Evolutionary conservation across 2,329 filamentous ascomycete species (phyloP).

Genomic region (Trichoderma sp.): DNA sequence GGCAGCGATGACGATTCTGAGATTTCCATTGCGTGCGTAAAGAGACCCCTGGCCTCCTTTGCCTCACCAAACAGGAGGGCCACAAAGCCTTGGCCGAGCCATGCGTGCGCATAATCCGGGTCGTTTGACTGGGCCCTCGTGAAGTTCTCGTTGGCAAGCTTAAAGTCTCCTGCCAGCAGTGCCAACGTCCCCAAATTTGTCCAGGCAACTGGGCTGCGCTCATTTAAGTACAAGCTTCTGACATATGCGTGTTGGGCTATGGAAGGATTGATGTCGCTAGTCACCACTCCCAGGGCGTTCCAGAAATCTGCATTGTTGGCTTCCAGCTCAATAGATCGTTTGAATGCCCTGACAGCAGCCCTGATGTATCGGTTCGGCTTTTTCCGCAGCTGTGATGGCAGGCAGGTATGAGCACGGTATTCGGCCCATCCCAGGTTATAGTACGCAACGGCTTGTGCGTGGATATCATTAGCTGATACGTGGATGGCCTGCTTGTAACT

Average conservation of each 20-base stretch:
- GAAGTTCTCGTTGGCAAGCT: constrained; percentile 88
- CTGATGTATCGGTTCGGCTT: constrained; percentile 69
- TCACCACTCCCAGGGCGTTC: constrained; percentile 92
- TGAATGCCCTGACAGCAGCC: constrained; percentile 85
- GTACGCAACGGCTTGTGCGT: constrained; percentile 92
- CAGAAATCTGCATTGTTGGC: constrained; percentile 94
- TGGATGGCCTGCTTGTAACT: constrained; percentile 84
- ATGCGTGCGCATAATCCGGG: constrained; percentile 88
- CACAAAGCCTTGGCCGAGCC: constrained; percentile 88
- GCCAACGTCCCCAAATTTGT: constrained; percentile 87
- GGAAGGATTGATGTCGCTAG: constrained; percentile 77
- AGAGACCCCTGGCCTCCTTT: constrained; percentile 77
- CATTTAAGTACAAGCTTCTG: constrained; percentile 87
- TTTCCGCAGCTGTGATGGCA: constrained; percentile 51
- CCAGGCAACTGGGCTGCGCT: constrained; percentile 81
- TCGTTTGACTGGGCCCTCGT: constrained; percentile 89
- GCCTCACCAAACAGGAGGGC: constrained; percentile 72
- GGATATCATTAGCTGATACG: constrained; percentile 67
- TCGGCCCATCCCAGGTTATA: constrained; percentile 97
- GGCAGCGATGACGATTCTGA: constrained; percentile 72
- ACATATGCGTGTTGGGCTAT: constrained; percentile 94
- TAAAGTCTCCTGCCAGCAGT: constrained; percentile 74
- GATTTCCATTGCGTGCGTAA: constrained; percentile 93
- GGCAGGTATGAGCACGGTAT: constrained; percentile 70
- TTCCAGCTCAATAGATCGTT: constrained; percentile 91